Percentiles rank a stretch among this genome's conserved stretches.
These are phyloP conservation scores for Lentinula novae-zelandiae DNA, from an alignment of 1,284 basidiomycete genomes.

Conservation along the genomic window DNA sequence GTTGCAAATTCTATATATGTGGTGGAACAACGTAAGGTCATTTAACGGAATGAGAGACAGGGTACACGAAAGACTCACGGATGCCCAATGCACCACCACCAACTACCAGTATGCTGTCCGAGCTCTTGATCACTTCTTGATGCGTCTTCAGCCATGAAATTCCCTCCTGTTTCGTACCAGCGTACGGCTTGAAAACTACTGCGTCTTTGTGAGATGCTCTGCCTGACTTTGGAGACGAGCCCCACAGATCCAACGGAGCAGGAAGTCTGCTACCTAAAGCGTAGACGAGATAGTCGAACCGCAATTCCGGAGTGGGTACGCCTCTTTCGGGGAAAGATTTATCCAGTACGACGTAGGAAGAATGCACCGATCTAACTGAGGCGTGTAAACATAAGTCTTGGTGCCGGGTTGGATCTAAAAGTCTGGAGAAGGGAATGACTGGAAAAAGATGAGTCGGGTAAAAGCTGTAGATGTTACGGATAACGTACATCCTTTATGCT, in stretches of 20 bases:
- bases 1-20: slow-evolving; percentile 53
- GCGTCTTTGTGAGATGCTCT: not conserved
- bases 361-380: slow-evolving; percentile 26
- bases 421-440: slow-evolving; percentile 64
- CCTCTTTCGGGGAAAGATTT: slow-evolving; percentile 44
- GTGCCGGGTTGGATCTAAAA: slow-evolving; percentile 24
- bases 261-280: slow-evolving; percentile 57
- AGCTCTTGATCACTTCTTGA: slow-evolving; percentile 39
- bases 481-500: slow-evolving; percentile 66
- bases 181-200: slow-evolving; percentile 22
- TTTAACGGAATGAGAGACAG: not conserved
- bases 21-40: not conserved
- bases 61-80: slow-evolving; percentile 35
- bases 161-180: slow-evolving; percentile 45
- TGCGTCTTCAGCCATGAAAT: slow-evolving; percentile 45
- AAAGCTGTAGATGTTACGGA: not conserved
- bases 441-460: not conserved
- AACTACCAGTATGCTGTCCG: slow-evolving; percentile 48
- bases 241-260: slow-evolving; percentile 55
- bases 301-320: slow-evolving; percentile 16
- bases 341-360: slow-evolving; percentile 37
- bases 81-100: slow-evolving; percentile 63
- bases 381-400: slow-evolving; percentile 35
- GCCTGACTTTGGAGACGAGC: slow-evolving; percentile 13
- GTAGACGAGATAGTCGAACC: slow-evolving; percentile 55